Evolutionary conservation across 2,329 filamentous ascomycete genomes (phyloP).

Genomic region (Epichloe brachyelytri): DNA sequence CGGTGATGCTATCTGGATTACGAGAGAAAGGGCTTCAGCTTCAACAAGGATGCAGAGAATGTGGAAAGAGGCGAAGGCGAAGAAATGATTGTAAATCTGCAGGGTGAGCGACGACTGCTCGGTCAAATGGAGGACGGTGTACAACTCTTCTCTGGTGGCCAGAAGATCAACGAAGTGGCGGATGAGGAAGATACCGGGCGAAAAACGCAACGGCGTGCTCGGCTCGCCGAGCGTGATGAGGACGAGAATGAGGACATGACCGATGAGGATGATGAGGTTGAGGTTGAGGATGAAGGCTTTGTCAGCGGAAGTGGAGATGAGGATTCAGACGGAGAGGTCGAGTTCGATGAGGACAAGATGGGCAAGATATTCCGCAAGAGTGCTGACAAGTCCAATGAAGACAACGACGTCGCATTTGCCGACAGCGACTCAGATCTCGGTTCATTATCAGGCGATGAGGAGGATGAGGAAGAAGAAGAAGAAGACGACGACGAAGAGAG

Average conservation of each 20-base stretch:
- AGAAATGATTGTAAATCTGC: conserved; percentile 82
- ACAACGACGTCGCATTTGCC: conserved; percentile 75
- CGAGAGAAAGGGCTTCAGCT: conserved; percentile 61
- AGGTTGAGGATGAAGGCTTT: conserved; percentile 30
- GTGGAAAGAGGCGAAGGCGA: conserved; percentile 83
- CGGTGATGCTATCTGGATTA: conserved; percentile 90
- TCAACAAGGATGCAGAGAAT: conserved; percentile 53
- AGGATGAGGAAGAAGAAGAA: conserved; percentile 30
- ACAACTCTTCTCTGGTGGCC: conserved; percentile 70
- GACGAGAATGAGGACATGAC: conserved; percentile 35
- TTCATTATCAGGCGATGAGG: conserved; percentile 51
- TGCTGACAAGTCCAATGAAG: conserved; percentile 36
- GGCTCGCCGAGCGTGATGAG: conserved; percentile 48
- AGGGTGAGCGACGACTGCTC: conserved; percentile 67
- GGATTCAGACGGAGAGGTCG: conserved; percentile 38
- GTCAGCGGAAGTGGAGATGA: conserved; percentile 40
- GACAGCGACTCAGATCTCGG: conserved; percentile 96
- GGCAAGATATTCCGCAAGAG: conserved; percentile 47
- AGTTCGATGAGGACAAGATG: conserved; percentile 46
- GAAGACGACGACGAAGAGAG: conserved; percentile 39
- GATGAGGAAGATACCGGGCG: conserved; percentile 44
- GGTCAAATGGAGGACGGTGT: conserved; percentile 75
- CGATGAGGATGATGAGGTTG: conserved; percentile 25
- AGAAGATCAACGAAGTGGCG: conserved; percentile 47
- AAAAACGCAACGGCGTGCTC: conserved; percentile 43